phyloP scores from a whole-genome alignment of 129 eudicot genomes.

The Arctium minus region DNA sequence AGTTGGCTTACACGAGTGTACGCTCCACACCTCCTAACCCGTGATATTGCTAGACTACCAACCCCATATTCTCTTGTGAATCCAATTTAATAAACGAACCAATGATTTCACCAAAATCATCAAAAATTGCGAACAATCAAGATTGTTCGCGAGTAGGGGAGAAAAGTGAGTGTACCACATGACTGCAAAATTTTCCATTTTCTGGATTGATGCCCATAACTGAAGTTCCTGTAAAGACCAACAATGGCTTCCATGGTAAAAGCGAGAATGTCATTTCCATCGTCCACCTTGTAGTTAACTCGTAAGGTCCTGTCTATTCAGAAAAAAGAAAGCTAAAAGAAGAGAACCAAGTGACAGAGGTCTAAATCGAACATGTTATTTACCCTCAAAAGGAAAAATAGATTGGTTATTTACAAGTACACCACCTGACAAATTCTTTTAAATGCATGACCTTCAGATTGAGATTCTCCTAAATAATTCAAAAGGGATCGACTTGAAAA shows the following conservation, averaged over 20 bases:
- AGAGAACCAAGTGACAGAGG: not conserved
- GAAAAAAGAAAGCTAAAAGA: constrained; percentile 22
- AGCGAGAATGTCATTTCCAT: constrained; percentile 84
- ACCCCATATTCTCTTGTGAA: not conserved
- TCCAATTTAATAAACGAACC: not conserved
- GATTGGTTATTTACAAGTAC: too few relatives aligned
- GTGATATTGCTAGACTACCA: not conserved
- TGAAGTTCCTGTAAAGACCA: constrained; percentile 94
- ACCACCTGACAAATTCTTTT: too few relatives aligned
- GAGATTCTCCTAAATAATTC: too few relatives aligned
- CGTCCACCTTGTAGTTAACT: constrained; percentile 92
- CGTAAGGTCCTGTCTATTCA: constrained; percentile 86
- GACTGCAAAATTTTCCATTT: constrained; percentile 83
- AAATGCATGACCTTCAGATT: too few relatives aligned
- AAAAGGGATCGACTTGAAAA: too few relatives aligned
- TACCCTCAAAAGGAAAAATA: not conserved
- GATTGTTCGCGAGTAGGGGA: not conserved
- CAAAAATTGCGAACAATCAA: not conserved
- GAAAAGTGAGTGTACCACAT: constrained; percentile 47
- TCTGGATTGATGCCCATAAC: constrained; percentile 93
- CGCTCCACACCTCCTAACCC: not conserved
- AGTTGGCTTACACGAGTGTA: not conserved
- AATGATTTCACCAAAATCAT: not conserved
- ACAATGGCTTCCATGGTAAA: constrained; percentile 91
- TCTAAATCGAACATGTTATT: not conserved